These are phyloP conservation scores for Ascoidea asiatica DNA, from an alignment of 805 yeast species.

Conservation along the genomic window DNA sequence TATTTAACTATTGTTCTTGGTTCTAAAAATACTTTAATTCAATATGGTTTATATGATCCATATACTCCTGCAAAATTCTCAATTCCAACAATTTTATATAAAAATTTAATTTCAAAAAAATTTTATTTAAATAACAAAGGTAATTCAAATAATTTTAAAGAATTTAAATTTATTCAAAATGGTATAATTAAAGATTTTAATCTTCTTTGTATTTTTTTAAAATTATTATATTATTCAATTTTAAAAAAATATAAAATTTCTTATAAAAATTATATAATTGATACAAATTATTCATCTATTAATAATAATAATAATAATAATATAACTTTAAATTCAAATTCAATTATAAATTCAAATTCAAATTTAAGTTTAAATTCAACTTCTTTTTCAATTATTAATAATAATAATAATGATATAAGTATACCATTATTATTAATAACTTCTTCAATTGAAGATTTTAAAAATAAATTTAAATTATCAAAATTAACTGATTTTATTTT, in stretches of 20 bases:
- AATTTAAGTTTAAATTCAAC: too few relatives aligned
- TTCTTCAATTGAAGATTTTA: conserved; percentile 49
- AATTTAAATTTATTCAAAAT: conserved; percentile 46
- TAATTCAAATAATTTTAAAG: conserved; percentile 20
- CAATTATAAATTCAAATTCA: too few relatives aligned
- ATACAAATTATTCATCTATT: conserved; percentile 8
- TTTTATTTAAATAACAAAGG: too few relatives aligned
- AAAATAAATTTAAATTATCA: conserved; percentile 42
- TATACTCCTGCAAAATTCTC: background rate
- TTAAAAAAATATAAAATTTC: conserved; percentile 20
- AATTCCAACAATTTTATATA: background rate
- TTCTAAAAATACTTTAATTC: background rate
- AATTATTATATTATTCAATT: conserved; percentile 33
- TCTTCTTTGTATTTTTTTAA: conserved; percentile 54
- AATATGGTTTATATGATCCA: background rate
- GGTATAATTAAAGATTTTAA: conserved; percentile 55
- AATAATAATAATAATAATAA: too few relatives aligned
- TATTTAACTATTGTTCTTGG: background rate
- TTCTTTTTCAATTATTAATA: too few relatives aligned
- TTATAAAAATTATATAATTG: too few relatives aligned
- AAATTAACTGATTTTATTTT: conserved; percentile 59
- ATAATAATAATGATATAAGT: conserved; percentile 22
- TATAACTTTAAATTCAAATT: too few relatives aligned
- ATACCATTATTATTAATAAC: conserved; percentile 61
- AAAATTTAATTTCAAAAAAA: too few relatives aligned